phyloP scores from a whole-genome alignment of 2,329 filamentous ascomycete genomes.

The Aspergillus fumigatus region DNA sequence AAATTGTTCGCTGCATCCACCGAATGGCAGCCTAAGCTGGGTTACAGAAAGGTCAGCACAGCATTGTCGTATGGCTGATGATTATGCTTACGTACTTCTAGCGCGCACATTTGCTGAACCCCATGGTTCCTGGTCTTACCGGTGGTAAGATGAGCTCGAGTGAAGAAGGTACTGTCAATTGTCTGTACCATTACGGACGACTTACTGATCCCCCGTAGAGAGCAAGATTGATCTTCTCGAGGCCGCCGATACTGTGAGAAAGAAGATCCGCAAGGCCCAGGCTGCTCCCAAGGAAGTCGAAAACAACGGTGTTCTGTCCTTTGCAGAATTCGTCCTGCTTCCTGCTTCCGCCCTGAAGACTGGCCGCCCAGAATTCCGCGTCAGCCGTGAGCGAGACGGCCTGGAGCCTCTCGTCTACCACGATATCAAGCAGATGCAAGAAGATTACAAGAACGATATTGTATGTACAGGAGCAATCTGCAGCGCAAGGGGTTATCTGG shows the following conservation, averaged over 20 bases:
- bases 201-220: conserved; percentile 23
- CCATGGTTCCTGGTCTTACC: conserved; percentile 82
- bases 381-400: conserved; percentile 59
- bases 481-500: conserved; percentile 4
- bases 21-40: conserved; percentile 79
- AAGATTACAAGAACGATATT: conserved; percentile 75
- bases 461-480: conserved; percentile 44
- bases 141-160: conserved; percentile 85
- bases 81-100: conserved; percentile 18
- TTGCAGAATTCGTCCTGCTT: conserved; percentile 82
- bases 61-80: too few species aligned
- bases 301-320: conserved; percentile 79
- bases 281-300: conserved; percentile 72
- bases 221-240: conserved; percentile 84
- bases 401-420: conserved; percentile 72
- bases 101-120: conserved; percentile 71
- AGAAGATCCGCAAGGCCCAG: conserved; percentile 82
- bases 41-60: conserved; percentile 61
- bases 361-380: conserved; percentile 59
- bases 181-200: background rate
- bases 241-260: conserved; percentile 64
- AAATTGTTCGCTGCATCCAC: conserved; percentile 55
- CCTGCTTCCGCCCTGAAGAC: conserved; percentile 51
- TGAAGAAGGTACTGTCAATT: conserved; percentile 39
- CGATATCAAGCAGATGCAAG: conserved; percentile 67